Evolutionary conservation across 2,329 filamentous ascomycete genomes (phyloP).

Genomic region (Calonectria pseudoreteaudii): DNA sequence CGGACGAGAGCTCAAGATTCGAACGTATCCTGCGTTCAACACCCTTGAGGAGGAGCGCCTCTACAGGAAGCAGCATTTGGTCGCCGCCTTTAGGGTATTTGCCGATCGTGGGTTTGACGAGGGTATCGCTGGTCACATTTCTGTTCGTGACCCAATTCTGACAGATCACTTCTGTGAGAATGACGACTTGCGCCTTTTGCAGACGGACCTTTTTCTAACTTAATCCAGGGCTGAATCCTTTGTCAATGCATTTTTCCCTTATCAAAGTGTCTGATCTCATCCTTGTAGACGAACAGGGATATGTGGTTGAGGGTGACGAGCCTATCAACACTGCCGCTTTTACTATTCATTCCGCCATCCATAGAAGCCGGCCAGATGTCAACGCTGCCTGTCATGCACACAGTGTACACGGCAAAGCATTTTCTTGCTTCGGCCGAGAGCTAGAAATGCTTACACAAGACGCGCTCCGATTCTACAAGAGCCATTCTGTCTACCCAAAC

Average conservation of each 20-base stretch:
- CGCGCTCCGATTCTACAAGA: slow-evolving; percentile 70
- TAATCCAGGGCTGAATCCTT: not conserved
- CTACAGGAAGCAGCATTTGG: slow-evolving; percentile 3
- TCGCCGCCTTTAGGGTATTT: not conserved
- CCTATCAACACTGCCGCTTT: slow-evolving; percentile 77
- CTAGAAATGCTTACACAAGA: slow-evolving; percentile 80
- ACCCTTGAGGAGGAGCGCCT: not conserved
- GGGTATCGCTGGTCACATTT: slow-evolving; percentile 9
- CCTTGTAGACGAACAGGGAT: slow-evolving; percentile 67
- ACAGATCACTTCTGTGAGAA: not conserved
- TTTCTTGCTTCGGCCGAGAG: slow-evolving; percentile 72
- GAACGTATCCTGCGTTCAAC: not conserved
- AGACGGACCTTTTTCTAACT: not conserved
- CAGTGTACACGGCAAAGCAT: slow-evolving; percentile 74
- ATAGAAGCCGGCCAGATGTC: slow-evolving; percentile 73
- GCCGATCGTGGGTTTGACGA: not conserved
- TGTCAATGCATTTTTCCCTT: slow-evolving; percentile 70
- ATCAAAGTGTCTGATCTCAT: slow-evolving; percentile 77
- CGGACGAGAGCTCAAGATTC: not conserved
- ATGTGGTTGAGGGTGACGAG: slow-evolving; percentile 72
- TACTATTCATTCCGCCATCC: slow-evolving; percentile 75
- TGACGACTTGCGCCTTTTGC: not conserved
- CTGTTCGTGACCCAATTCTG: slow-evolving; percentile 3
- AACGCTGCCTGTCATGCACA: slow-evolving; percentile 78
- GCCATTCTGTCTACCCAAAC: not conserved